Evolutionary conservation across 2,329 filamentous ascomycete genomes (phyloP).

Genomic region (Colletotrichum sp.): DNA sequence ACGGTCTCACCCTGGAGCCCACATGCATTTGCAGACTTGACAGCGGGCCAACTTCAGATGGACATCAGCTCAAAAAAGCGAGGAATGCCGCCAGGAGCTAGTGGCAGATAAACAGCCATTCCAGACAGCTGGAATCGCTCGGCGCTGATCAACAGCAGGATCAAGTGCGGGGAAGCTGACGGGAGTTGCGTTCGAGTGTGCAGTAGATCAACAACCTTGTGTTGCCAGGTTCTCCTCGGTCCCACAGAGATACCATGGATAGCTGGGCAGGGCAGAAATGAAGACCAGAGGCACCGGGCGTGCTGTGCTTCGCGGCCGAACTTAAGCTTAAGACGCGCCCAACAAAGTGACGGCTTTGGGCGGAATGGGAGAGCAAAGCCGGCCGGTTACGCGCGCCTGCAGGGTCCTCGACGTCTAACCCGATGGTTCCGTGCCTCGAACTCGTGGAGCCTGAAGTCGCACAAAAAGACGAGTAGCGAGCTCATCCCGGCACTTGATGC

Average conservation of each 20-base stretch:
- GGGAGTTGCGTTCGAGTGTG: background rate
- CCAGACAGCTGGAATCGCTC: background rate
- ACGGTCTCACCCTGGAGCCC: background rate
- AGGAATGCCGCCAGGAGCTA: background rate
- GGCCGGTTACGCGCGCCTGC: background rate
- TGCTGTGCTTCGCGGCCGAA: background rate
- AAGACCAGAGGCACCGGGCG: background rate
- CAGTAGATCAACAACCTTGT: background rate
- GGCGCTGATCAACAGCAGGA: background rate
- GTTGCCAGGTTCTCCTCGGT: background rate
- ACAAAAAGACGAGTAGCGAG: background rate
- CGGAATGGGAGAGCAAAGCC: background rate
- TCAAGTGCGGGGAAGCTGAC: background rate
- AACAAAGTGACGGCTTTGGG: background rate
- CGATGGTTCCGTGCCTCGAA: background rate
- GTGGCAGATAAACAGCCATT: background rate
- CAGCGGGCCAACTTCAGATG: background rate
- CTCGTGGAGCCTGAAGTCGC: background rate
- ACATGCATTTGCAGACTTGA: background rate
- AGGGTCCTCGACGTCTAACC: background rate
- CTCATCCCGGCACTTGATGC: background rate
- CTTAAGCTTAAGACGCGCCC: background rate
- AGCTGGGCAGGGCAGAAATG: background rate
- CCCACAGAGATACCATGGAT: background rate
- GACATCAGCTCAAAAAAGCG: background rate